Evolutionary conservation across 2,329 filamentous ascomycete species (phyloP), one percentile per base, ranked within the genome.

Genomic region (Penicillium sp.): DNA sequence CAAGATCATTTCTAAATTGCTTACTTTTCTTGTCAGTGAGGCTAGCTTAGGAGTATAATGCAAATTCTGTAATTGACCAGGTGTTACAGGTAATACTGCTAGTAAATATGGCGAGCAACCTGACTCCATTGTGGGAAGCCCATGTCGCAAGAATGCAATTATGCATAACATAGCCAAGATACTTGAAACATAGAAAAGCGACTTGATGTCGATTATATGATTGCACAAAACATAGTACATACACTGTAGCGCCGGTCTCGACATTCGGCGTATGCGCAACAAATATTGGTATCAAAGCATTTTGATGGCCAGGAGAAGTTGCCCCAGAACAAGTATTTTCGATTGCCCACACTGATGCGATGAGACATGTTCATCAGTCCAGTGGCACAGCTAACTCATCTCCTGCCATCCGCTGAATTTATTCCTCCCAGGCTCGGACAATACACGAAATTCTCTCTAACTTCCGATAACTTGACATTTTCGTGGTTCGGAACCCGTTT

Each of bases 281-380:
- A 54, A 60, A 64, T 46, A 64, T 65, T 67, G 65, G 65, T 67
- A 67, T 67, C 61, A 67, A 67, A 64, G 58, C 61, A 59, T 61
- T 49, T 57, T 54, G 40, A 43, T 31, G 60, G 46, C 40, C 41
- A 59, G 49, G 57, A 57, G 55, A 48, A 29, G 35, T 35, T 47
- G 50, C 29, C 49, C 29, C 35, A 6, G 21, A 50, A 56, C 45
- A 55, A 55, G 48, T 40, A 31, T 41, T 50, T 55, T 33, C 23
- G 17, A 29, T 50, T 50, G 40, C 46, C 56, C 45, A 58, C 37
- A 23, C 27, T 47, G 33, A 54, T 42, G 35, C 37, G 40, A 56
- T 47, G 49, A 21, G 43, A 23, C 35, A 42, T 54, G 42, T 48
- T 54, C 50, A 47, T 43, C 50, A 54, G 38, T 54, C 42, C 29